These are phyloP conservation scores for Phytophthora ohioensis DNA, from an alignment of 352 stramenopile species.

Conservation along the genomic window DNA sequence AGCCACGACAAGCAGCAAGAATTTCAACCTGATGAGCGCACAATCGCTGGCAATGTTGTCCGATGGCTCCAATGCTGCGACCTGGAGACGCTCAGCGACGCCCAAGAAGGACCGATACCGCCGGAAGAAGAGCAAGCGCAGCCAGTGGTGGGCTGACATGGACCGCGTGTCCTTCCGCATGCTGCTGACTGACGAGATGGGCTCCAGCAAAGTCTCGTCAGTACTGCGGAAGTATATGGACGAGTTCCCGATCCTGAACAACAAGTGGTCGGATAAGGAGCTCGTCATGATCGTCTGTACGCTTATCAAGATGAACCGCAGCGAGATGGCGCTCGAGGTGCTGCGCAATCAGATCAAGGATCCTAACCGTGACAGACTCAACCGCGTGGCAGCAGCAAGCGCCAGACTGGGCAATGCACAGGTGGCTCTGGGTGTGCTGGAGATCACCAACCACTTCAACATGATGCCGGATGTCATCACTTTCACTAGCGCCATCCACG, in stretches of 20 bases:
- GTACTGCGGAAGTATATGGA: slow-evolving; percentile 75
- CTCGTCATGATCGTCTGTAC: slow-evolving; percentile 78
- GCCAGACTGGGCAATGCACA: slow-evolving; percentile 70
- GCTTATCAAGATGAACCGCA: slow-evolving; percentile 82
- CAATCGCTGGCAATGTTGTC: neutral
- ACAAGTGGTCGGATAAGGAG: slow-evolving; percentile 71
- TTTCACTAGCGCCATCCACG: slow-evolving; percentile 86
- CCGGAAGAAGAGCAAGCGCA: slow-evolving; percentile 34
- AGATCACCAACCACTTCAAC: slow-evolving; percentile 77
- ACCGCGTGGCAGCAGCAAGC: slow-evolving; percentile 74
- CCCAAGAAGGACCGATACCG: slow-evolving; percentile 9
- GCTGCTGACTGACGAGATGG: slow-evolving; percentile 71
- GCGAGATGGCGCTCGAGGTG: slow-evolving; percentile 60
- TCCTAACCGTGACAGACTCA: slow-evolving; percentile 58
- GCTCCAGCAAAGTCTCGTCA: slow-evolving; percentile 57
- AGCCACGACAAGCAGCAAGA: slow-evolving; percentile 33
- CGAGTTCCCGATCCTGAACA: slow-evolving; percentile 72
- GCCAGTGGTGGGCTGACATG: slow-evolving; percentile 61
- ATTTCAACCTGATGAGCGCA: slow-evolving; percentile 29
- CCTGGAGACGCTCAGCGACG: neutral
- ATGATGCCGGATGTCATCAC: slow-evolving; percentile 73
- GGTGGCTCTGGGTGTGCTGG: slow-evolving; percentile 74
- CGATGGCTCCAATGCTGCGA: neutral
- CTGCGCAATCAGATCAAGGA: slow-evolving; percentile 72
- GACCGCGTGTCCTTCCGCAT: slow-evolving; percentile 67